Evolutionary conservation across 2,329 filamentous ascomycete species (phyloP).

Genomic region (Ciborinia camelliae): DNA sequence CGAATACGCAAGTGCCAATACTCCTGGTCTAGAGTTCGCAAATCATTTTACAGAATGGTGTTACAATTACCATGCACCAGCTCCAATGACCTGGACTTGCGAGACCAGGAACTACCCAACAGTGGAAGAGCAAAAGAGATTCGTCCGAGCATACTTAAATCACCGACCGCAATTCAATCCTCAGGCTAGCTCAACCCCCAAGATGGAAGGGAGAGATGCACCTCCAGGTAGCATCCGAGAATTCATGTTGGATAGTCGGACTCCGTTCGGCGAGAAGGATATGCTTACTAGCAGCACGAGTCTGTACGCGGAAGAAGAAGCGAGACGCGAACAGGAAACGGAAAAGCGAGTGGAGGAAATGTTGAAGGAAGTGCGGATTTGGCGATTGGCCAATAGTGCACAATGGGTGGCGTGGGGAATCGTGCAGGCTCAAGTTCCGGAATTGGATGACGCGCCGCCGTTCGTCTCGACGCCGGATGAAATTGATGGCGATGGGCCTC

Average conservation of each 20-base stretch:
- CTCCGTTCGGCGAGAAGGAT: slow-evolving; percentile 38
- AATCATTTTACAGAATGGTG: slow-evolving; percentile 99
- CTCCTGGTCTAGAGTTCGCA: slow-evolving; percentile 83
- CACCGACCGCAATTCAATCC: slow-evolving; percentile 69
- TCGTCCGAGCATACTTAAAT: slow-evolving; percentile 80
- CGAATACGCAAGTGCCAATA: slow-evolving; percentile 90
- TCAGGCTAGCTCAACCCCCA: slow-evolving; percentile 41
- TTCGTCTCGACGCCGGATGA: slow-evolving; percentile 3
- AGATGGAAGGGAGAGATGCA: slow-evolving; percentile 33
- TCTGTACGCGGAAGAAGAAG: slow-evolving; percentile 53
- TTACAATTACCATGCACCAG: slow-evolving; percentile 88
- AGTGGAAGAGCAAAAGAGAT: slow-evolving; percentile 75
- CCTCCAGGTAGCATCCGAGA: slow-evolving; percentile 31
- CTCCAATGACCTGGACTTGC: slow-evolving; percentile 60
- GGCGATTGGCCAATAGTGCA: slow-evolving; percentile 83
- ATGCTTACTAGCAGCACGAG: slow-evolving; percentile 42
- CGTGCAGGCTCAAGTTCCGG: slow-evolving; percentile 85
- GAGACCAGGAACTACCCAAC: slow-evolving; percentile 70
- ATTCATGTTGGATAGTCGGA: slow-evolving; percentile 80
- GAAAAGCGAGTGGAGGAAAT: slow-evolving; percentile 69
- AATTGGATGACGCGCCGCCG: slow-evolving; percentile 43
- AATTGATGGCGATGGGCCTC: slow-evolving; percentile 15
- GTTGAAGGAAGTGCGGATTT: slow-evolving; percentile 74
- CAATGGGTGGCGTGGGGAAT: slow-evolving; percentile 97
- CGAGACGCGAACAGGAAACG: slow-evolving; percentile 56